Percentiles rank a stretch among this genome's conserved stretches.
phyloP scores from a whole-genome alignment of 169 alveolate species.

The Prorocentrum cordatum region DNA sequence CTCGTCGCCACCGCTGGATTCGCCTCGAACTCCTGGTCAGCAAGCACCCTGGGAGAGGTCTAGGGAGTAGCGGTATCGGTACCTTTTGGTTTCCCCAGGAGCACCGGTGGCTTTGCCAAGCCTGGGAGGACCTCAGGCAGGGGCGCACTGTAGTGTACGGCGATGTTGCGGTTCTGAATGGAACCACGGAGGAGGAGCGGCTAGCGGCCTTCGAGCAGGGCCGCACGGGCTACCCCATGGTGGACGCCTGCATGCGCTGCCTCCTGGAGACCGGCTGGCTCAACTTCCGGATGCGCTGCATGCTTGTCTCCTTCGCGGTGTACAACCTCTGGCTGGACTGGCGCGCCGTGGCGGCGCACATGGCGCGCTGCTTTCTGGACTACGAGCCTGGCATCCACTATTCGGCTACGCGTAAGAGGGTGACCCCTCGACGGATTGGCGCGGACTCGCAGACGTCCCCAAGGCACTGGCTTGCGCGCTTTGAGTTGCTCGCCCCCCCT shows the following conservation, averaged over 20 bases:
- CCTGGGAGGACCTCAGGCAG: not conserved
- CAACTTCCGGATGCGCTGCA: slow-evolving; percentile 71
- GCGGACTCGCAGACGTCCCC: too few species aligned
- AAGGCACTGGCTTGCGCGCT: too few species aligned
- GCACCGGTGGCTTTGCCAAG: not conserved
- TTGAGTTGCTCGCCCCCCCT: too few species aligned
- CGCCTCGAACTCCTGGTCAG: too few species aligned
- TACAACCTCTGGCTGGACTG: slow-evolving; percentile 70
- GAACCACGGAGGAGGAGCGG: not conserved
- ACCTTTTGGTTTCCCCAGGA: too few species aligned
- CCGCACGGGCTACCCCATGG: slow-evolving; percentile 73
- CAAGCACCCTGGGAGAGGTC: too few species aligned
- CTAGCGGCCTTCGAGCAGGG: slow-evolving; percentile 68
- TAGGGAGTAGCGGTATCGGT: too few species aligned
- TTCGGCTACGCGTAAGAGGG: too few species aligned
- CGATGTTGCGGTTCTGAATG: not conserved
- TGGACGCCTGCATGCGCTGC: slow-evolving; percentile 72
- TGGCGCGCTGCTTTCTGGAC: slow-evolving; percentile 68
- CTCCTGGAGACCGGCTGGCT: slow-evolving; percentile 67
- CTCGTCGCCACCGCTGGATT: too few species aligned
- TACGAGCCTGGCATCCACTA: slow-evolving; percentile 64
- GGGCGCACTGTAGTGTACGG: not conserved
- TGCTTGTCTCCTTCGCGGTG: slow-evolving; percentile 69
- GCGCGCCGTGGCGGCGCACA: slow-evolving; percentile 66
- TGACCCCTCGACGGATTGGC: too few species aligned